Conservation (phyloP, 176 grass and related monocot species). For the sorghum (Sorghum bicolor) region Sorghum_bicolor_NCBIv3 NC_012870.2:11376501-11377000, state of each 20-base stretch:
- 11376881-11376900: background rate
- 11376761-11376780: slow-evolving; percentile 29
- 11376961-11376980: slow-evolving; percentile 58
- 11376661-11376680: background rate
- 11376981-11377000: slow-evolving; percentile 47
- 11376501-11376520: background rate
- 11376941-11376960: slow-evolving; percentile 46
- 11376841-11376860: background rate
- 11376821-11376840: background rate
- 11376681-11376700: background rate
- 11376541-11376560: background rate
- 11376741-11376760: background rate
- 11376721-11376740: background rate
- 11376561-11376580: background rate
- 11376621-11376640: background rate
- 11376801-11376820: background rate
- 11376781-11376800: slow-evolving; percentile 42
- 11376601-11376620: background rate
- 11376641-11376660: background rate
- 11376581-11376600: background rate
- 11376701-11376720: background rate
- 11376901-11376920: background rate
- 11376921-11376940: slow-evolving; percentile 7
- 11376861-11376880: slow-evolving; percentile 37
- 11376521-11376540: background rate